Evolutionary conservation across 768 basidiomycete species (phyloP).

Genomic region (Termitomyces sp.): DNA sequence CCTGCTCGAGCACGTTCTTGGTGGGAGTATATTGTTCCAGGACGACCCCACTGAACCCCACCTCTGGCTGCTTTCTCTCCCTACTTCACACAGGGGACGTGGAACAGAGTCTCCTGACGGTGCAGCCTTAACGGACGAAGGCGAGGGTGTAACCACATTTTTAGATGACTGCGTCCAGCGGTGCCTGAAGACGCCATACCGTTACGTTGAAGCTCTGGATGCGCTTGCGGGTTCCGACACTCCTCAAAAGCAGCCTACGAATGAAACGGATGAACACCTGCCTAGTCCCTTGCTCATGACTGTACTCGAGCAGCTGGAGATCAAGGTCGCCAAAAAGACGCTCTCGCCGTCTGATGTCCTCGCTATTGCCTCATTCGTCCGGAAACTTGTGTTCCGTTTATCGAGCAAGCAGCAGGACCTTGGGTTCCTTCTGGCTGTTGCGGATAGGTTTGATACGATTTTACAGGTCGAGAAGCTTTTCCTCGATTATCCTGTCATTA

Average conservation of each 20-base stretch:
- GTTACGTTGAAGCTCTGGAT: conserved; percentile 73
- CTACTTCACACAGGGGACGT: conserved; percentile 31
- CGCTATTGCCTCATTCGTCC: conserved; percentile 55
- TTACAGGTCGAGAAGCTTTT: conserved; percentile 24
- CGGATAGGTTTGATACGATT: conserved; percentile 29
- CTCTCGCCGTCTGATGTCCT: conserved; percentile 57
- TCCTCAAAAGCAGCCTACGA: neutral
- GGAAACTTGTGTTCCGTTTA: conserved; percentile 57
- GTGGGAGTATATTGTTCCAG: conserved; percentile 73
- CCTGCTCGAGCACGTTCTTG: conserved; percentile 63
- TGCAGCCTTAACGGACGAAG: conserved; percentile 47
- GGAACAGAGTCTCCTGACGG: conserved; percentile 45
- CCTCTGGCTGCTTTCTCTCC: conserved; percentile 69
- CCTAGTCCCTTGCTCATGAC: conserved; percentile 80
- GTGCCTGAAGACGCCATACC: conserved; percentile 77
- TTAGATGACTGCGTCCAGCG: conserved; percentile 84
- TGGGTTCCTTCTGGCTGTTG: conserved; percentile 28
- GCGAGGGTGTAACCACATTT: conserved; percentile 53
- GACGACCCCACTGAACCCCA: conserved; percentile 65
- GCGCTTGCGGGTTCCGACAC: conserved; percentile 19
- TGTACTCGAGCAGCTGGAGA: conserved; percentile 67
- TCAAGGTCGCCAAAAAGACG: conserved; percentile 53
- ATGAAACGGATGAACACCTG: conserved; percentile 23
- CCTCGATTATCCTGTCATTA: conserved; percentile 26
- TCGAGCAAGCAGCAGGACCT: conserved; percentile 46